A percentile compares a stretch with the other conserved stretches of the same genome.
These are phyloP conservation scores for Phoma sp. DNA, from an alignment of 2,329 filamentous ascomycete genomes.

Conservation along the genomic window DNA sequence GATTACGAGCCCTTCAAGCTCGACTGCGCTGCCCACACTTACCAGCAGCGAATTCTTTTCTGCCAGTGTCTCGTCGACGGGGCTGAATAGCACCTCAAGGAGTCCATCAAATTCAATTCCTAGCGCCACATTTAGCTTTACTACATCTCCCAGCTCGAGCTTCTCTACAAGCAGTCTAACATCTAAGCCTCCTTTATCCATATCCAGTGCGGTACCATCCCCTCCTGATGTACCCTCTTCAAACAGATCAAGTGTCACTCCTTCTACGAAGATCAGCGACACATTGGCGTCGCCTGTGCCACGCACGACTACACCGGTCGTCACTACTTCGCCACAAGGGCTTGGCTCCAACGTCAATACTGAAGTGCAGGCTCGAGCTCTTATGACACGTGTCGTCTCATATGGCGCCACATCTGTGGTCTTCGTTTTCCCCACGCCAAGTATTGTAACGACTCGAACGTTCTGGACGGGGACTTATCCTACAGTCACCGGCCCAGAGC, in stretches of 20 bases:
- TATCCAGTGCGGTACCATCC: not conserved
- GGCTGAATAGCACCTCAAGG: not conserved
- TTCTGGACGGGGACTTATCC: conserved; percentile 43
- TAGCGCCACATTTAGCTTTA: not conserved
- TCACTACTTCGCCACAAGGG: not conserved
- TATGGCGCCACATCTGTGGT: conserved; percentile 31
- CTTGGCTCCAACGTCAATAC: not conserved
- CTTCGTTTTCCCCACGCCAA: conserved; percentile 39
- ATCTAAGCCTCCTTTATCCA: not conserved
- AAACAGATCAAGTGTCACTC: not conserved
- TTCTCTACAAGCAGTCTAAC: not conserved
- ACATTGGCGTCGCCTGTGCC: not conserved
- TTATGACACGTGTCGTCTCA: conserved; percentile 34
- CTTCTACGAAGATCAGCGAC: not conserved
- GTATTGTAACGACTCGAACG: conserved; percentile 38
- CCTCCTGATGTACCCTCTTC: not conserved
- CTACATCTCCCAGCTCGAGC: not conserved
- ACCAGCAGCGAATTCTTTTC: not conserved
- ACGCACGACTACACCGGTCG: not conserved
- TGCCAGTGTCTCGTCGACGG: not conserved
- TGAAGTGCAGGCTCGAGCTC: conserved; percentile 9
- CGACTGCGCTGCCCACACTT: not conserved
- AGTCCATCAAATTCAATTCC: not conserved
- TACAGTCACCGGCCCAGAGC: conserved; percentile 32
- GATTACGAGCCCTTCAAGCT: not conserved